Evolutionary conservation across 2,329 filamentous ascomycete species (phyloP), one percentile per base, ranked within the genome.

Genomic region (Aspergillus ochraceoroseus): DNA sequence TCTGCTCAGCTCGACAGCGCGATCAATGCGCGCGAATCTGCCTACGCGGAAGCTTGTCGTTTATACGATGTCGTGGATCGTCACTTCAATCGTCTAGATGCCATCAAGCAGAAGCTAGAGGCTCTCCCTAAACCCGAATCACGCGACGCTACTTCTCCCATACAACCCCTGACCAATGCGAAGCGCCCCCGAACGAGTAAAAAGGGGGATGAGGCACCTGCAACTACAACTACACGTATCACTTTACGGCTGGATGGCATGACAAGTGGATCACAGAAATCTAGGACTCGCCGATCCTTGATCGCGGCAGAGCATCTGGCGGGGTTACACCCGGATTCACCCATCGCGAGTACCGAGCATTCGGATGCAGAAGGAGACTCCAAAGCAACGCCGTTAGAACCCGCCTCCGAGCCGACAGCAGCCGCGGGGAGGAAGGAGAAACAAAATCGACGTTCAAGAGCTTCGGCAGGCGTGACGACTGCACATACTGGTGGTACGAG

Each of bases 71-170:
- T 76, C 28, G 71, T 76, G 5, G 70, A 78, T 56, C 72, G 74
- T 51, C 74, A 79, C 55, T 70, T 73, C 49, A 72, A 73, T 49
- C 71, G 77, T 32, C 61, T 82, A 33, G 72, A 71, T 35, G 72
- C 74, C 41, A 81, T 83, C 53, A 75, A 73, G 42, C 70, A 72
- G 52, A 82, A 82, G 62, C 70, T 83, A 13, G 72, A 79, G 46
- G 73, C 75, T 7, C 70, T 82, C 32, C 77, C 79, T 2, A 71
- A 76, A 58, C 79, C 77, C 12, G 72, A 76, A 2, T 79, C 75
- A 13, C 70, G 75, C 48, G 79, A 81, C 50, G 75, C 78, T n/a
- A 77, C 76, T 1, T 76, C 74, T 22, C 62, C 59, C 2, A 65
- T 69, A 15, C 53, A 56, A 12, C 46, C 55, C 23, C 42, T 43